phyloP scores from a whole-genome alignment of 2,329 filamentous ascomycete genomes.

The Neodidymelliopsis sp. region DNA sequence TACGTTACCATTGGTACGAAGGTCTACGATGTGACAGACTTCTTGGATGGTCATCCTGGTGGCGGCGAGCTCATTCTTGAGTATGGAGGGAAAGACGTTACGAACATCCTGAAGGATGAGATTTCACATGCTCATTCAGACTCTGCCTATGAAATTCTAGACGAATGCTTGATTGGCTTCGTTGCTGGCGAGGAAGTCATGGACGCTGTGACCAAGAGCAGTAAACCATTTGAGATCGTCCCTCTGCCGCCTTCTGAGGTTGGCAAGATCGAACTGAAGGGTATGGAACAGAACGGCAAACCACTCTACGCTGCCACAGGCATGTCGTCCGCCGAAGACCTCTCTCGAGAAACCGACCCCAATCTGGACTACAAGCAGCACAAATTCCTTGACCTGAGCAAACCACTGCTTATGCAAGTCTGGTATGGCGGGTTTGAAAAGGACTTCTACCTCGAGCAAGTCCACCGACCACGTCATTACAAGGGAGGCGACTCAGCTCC shows the following conservation, averaged over 20 bases:
- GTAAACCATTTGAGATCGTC: conserved; percentile 58
- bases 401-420: conserved; percentile 85
- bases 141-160: conserved; percentile 92
- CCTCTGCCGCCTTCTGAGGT: conserved; percentile 60
- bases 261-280: conserved; percentile 59
- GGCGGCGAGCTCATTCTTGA: conserved; percentile 88
- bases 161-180: conserved; percentile 86
- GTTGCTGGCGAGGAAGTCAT: conserved; percentile 67
- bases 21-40: conserved; percentile 94
- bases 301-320: conserved; percentile 72
- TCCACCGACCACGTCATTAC: conserved; percentile 95
- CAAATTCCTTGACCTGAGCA: conserved; percentile 91
- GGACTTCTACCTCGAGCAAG: conserved; percentile 95
- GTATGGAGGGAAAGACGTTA: conserved; percentile 87
- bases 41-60: conserved; percentile 88
- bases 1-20: conserved; percentile 90
- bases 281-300: conserved; percentile 55
- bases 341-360: conserved; percentile 84
- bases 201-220: conserved; percentile 58
- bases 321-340: conserved; percentile 87
- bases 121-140: conserved; percentile 87
- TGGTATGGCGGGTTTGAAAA: conserved; percentile 90
- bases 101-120: conserved; percentile 81
- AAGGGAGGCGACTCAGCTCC: conserved; percentile 91
- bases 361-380: conserved; percentile 81